Evolutionary conservation across 1,284 basidiomycete genomes (phyloP).

Genomic region (Pterulicium gracile): DNA sequence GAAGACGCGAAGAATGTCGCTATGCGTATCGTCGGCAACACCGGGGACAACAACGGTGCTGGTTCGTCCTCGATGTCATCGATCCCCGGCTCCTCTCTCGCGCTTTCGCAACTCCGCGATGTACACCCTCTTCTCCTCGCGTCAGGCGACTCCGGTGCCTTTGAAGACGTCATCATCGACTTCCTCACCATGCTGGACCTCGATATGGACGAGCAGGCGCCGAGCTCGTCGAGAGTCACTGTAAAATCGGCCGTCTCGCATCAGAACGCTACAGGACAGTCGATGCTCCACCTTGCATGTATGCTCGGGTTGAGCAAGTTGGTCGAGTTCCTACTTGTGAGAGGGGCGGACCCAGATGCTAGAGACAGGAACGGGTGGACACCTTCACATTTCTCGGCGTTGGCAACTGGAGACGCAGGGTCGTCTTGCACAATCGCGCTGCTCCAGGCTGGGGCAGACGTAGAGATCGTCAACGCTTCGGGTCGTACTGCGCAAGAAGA

Average conservation of each 20-base stretch:
- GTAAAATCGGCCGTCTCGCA: constrained; percentile 46
- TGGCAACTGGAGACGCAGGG: constrained; percentile 31
- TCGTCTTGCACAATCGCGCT: constrained; percentile 57
- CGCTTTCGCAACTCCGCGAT: constrained; percentile 34
- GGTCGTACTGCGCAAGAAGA: constrained; percentile 80
- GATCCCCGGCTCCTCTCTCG: constrained; percentile 28
- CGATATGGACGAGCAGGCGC: constrained; percentile 26
- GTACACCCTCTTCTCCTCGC: constrained; percentile 28
- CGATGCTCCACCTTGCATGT: constrained; percentile 79
- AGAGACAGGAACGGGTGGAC: constrained; percentile 90
- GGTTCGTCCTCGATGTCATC: constrained; percentile 17
- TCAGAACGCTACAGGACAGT: constrained; percentile 62
- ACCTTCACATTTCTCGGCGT: constrained; percentile 78
- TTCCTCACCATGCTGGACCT: constrained; percentile 70
- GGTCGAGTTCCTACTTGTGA: constrained; percentile 60
- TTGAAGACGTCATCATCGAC: constrained; percentile 71
- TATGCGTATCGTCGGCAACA: constrained; percentile 67
- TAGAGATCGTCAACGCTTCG: constrained; percentile 62
- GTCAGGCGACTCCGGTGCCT: constrained; percentile 43
- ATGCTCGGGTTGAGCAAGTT: constrained; percentile 74
- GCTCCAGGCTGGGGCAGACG: constrained; percentile 70
- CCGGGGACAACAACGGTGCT: constrained; percentile 13
- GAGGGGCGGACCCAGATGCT: constrained; percentile 70
- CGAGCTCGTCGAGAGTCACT: constrained; percentile 23
- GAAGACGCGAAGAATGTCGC: constrained; percentile 90